phyloP scores from a whole-genome alignment of 805 yeast genomes.

The Wickerhamomyces silvicola region DNA sequence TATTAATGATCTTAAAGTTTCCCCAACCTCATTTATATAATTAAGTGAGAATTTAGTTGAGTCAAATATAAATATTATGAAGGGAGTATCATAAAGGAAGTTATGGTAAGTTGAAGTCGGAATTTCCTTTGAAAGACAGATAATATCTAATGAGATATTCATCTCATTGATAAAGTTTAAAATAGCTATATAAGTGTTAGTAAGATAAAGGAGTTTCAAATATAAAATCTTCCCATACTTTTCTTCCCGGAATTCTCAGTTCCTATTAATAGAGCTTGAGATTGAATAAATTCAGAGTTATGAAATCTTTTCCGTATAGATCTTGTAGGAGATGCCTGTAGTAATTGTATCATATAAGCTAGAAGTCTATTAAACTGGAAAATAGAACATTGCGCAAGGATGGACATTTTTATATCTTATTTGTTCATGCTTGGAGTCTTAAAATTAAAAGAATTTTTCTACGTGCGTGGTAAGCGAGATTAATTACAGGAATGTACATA shows the following conservation, averaged over 20 bases:
- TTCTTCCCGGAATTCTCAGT: conserved; percentile 15
- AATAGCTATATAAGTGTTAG: conserved; percentile 9
- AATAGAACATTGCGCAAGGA: too few relatives aligned
- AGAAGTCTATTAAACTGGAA: too few relatives aligned
- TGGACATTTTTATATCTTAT: too few relatives aligned
- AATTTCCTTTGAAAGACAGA: conserved; percentile 14
- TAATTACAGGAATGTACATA: too few relatives aligned
- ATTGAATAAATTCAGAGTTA: too few relatives aligned
- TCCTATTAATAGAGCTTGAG: conserved; percentile 14
- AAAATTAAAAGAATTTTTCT: too few relatives aligned
- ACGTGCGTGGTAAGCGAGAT: too few relatives aligned
- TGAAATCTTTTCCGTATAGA: too few relatives aligned
- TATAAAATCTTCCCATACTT: conserved; percentile 1
- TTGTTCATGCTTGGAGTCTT: too few relatives aligned
- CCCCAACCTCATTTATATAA: conserved; percentile 6
- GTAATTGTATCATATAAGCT: conserved; percentile 17
- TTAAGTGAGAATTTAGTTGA: conserved; percentile 10
- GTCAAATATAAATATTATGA: conserved; percentile 16
- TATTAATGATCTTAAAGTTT: conserved; percentile 2
- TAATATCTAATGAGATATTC: conserved; percentile 11
- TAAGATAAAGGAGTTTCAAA: background rate
- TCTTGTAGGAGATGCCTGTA: conserved; percentile 13
- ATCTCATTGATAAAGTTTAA: conserved; percentile 9
- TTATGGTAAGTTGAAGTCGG: conserved; percentile 15
- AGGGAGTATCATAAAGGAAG: conserved; percentile 13